A percentile compares a stretch with the other conserved stretches of the same genome.
Conservation (phyloP, 2,329 filamentous ascomycete species). For the Diaporthe eres region DNA sequence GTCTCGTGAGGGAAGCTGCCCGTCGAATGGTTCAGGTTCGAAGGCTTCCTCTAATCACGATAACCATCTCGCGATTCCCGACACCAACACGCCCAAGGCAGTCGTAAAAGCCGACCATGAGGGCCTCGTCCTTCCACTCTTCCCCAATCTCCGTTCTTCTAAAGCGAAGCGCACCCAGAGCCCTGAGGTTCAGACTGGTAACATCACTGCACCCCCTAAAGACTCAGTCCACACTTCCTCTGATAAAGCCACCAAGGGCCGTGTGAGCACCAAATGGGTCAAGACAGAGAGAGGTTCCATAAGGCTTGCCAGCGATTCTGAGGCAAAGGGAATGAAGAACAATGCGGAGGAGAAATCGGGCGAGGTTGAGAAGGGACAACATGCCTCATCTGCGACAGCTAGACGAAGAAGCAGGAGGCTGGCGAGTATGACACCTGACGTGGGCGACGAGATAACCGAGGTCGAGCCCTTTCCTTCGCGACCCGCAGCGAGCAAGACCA, state of each 20-base stretch:
- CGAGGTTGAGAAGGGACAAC: background rate
- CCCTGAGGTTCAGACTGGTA: background rate
- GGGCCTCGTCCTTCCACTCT: background rate
- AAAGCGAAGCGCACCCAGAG: background rate
- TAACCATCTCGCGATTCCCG: accelerated
- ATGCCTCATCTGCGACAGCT: background rate
- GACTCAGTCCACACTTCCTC: background rate
- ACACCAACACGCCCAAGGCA: background rate
- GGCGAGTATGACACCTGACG: background rate
- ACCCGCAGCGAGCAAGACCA: no score
- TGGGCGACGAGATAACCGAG: background rate
- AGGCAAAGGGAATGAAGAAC: background rate
- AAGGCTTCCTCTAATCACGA: background rate
- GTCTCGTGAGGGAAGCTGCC: background rate
- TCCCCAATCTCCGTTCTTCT: background rate
- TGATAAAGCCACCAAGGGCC: no score
- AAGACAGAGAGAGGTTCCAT: background rate
- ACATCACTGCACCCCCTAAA: accelerated
- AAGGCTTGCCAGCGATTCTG: background rate
- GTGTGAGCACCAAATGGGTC: background rate
- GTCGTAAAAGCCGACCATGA: background rate
- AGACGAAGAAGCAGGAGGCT: constrained; percentile 25
- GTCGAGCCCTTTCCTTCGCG: no score
- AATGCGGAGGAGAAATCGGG: background rate
- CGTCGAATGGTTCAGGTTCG: background rate